phyloP scores from a whole-genome alignment of 1,284 basidiomycete genomes.

The Fomitopsis betulina region DNA sequence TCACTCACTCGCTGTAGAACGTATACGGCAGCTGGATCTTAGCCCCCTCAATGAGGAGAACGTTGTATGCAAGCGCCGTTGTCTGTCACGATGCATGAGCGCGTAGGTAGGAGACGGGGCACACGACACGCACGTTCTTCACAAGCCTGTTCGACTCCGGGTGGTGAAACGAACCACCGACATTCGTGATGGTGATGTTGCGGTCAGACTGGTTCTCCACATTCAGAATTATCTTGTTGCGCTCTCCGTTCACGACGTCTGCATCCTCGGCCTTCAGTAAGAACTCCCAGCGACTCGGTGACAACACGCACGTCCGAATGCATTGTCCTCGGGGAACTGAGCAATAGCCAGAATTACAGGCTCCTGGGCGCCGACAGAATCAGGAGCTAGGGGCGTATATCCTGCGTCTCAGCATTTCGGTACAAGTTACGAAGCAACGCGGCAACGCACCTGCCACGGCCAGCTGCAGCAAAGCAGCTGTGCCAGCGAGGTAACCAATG shows the following conservation, averaged over 20 bases:
- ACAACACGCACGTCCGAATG: conserved; percentile 71
- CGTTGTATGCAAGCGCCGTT: conserved; percentile 56
- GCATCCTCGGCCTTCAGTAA: conserved; percentile 4
- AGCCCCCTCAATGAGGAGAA: conserved; percentile 57
- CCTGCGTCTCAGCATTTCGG: neutral
- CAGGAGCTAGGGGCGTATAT: conserved; percentile 8
- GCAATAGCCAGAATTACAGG: conserved; percentile 60
- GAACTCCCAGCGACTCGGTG: conserved; percentile 24
- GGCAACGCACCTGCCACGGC: conserved; percentile 20
- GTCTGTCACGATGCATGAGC: conserved; percentile 38
- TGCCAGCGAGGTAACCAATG: conserved; percentile 21
- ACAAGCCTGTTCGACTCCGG: conserved; percentile 61
- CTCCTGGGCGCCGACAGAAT: conserved; percentile 22
- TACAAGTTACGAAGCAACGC: neutral
- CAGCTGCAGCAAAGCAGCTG: conserved; percentile 20
- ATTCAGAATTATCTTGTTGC: conserved; percentile 62
- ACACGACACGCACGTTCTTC: conserved; percentile 52
- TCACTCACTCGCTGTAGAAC: conserved; percentile 81
- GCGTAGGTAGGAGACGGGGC: neutral
- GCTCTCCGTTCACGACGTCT: conserved; percentile 88
- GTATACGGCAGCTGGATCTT: conserved; percentile 72
- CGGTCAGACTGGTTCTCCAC: conserved; percentile 75
- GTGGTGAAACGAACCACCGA: conserved; percentile 72
- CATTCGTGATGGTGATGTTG: conserved; percentile 70
- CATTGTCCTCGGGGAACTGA: conserved; percentile 72